These are phyloP conservation scores for Diaporthe ampelina DNA, from an alignment of 2,329 filamentous ascomycete genomes.

Conservation along the genomic window DNA sequence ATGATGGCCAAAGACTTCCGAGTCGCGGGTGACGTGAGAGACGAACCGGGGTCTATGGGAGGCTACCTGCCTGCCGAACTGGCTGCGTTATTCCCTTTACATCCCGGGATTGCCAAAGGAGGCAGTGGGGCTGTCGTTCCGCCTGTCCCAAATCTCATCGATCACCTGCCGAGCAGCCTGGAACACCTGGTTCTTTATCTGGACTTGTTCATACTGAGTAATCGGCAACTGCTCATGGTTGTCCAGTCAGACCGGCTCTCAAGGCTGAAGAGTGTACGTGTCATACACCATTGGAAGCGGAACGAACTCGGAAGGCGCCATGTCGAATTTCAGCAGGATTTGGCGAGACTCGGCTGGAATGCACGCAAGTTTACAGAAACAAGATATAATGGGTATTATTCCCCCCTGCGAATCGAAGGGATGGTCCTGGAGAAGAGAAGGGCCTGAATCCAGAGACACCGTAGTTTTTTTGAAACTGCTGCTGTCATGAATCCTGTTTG, in stretches of 20 bases:
- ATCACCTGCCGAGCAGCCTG: neutral
- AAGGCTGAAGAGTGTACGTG: neutral
- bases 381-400: too few species aligned
- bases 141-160: neutral
- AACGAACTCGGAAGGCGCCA: too few species aligned
- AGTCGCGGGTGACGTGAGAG: too few species aligned
- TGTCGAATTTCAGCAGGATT: neutral
- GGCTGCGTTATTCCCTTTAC: too few species aligned
- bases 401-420: too few species aligned
- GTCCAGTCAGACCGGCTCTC: neutral
- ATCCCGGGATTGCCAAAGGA: too few species aligned
- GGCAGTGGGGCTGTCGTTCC: too few species aligned
- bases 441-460: neutral
- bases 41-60: too few species aligned
- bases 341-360: neutral
- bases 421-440: neutral
- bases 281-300: too few species aligned
- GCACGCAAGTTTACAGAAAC: neutral
- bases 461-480: neutral
- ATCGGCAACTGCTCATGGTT: neutral
- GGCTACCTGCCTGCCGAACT: too few species aligned
- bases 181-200: neutral
- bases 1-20: too few species aligned
- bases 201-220: neutral
- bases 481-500: neutral